Percentiles rank a stretch among this genome's conserved stretches.
These are phyloP conservation scores for Melocanna baccifera DNA, from an alignment of 176 grass and related monocot genomes.

Conservation along the genomic window DNA sequence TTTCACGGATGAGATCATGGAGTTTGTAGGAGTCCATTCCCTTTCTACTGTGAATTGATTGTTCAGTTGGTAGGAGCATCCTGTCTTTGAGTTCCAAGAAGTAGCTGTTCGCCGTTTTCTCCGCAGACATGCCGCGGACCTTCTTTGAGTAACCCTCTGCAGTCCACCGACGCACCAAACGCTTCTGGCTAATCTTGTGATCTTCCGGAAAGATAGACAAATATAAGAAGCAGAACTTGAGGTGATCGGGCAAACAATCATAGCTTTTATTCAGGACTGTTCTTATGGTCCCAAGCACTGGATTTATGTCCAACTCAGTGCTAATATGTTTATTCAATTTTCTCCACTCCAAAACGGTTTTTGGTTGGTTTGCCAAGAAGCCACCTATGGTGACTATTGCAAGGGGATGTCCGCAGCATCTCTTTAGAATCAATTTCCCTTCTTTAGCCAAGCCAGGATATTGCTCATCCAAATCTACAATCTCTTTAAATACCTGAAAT, in stretches of 20 bases:
- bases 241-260: constrained; percentile 29
- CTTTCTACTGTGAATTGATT: no score
- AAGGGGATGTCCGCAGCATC: constrained; percentile 24
- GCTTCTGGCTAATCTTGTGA: not conserved
- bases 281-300: not conserved
- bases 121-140: not conserved
- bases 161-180: constrained; percentile 17
- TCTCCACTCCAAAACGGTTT: not conserved
- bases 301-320: constrained; percentile 21
- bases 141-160: constrained; percentile 21
- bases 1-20: constrained; percentile 37
- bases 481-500: not conserved
- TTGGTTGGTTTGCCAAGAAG: constrained; percentile 14
- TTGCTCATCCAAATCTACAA: not conserved
- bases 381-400: constrained; percentile 45
- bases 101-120: not conserved
- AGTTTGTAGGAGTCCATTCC: constrained; percentile 22
- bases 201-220: constrained; percentile 23
- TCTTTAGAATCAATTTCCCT: constrained; percentile 8
- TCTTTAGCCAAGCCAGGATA: not conserved
- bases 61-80: constrained; percentile 5
- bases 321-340: constrained; percentile 25
- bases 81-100: constrained; percentile 11
- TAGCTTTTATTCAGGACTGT: constrained; percentile 13
- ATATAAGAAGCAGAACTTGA: constrained; percentile 39